Evolutionary conservation across 2,329 filamentous ascomycete species (phyloP).

Genomic region (Alternaria sp.): DNA sequence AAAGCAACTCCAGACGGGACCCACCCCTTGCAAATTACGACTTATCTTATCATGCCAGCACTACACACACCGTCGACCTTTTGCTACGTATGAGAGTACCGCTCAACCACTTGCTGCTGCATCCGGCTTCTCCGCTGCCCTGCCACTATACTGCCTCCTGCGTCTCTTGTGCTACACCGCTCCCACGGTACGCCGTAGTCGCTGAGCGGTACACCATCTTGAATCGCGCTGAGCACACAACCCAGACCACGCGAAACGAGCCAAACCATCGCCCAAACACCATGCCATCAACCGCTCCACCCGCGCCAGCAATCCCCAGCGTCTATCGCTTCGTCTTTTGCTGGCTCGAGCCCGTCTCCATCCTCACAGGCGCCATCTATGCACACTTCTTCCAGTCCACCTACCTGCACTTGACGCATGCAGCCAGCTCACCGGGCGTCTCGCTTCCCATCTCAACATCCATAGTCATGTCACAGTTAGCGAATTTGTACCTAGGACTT

Average conservation of each 20-base stretch:
- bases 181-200: conserved; percentile 8
- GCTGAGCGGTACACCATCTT: conserved; percentile 6
- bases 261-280: conserved; percentile 13
- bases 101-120: conserved; percentile 1
- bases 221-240: conserved; percentile 18
- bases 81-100: conserved; percentile 1
- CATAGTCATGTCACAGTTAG: conserved; percentile 76
- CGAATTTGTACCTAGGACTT: conserved; percentile 81
- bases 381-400: conserved; percentile 60
- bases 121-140: conserved; percentile 2
- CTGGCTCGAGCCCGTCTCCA: conserved; percentile 70
- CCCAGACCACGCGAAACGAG: conserved; percentile 18
- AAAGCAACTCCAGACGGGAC: conserved; percentile 13
- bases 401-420: conserved; percentile 73
- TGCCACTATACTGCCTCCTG: neutral
- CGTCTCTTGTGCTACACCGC: conserved; percentile 7
- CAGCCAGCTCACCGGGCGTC: conserved; percentile 58
- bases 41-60: conserved; percentile 9
- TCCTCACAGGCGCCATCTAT: conserved; percentile 63
- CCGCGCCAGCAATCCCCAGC: conserved; percentile 61
- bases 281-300: conserved; percentile 32
- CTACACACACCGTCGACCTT: neutral
- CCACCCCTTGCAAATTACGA: conserved; percentile 10
- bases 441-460: conserved; percentile 67
- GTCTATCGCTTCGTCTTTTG: conserved; percentile 79